Evolutionary conservation across 2,329 filamentous ascomycete species (phyloP).

Genomic region (Balansia obtecta): DNA sequence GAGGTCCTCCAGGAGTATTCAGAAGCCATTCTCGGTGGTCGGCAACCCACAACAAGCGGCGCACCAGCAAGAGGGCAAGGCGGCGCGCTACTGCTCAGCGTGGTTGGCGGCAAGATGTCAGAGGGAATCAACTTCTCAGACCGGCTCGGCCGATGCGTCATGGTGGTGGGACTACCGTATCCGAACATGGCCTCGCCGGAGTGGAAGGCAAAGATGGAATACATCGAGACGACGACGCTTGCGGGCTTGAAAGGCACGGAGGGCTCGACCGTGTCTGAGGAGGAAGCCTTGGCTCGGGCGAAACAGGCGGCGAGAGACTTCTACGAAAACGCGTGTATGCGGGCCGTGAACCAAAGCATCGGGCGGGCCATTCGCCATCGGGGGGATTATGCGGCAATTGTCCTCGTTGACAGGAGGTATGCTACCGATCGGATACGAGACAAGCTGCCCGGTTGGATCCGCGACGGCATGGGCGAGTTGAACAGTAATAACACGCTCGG

Average conservation of each 20-base stretch:
- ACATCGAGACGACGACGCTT: conserved; percentile 55
- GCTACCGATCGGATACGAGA: conserved; percentile 55
- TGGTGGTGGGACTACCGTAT: conserved; percentile 87
- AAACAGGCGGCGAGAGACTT: conserved; percentile 60
- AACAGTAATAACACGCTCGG: conserved; percentile 28
- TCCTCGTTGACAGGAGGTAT: conserved; percentile 75
- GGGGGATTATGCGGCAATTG: conserved; percentile 80
- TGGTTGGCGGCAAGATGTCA: conserved; percentile 88
- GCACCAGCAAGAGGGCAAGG: conserved; percentile 11
- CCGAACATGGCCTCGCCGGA: conserved; percentile 82
- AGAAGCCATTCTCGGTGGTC: conserved; percentile 43
- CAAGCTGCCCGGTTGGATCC: conserved; percentile 88
- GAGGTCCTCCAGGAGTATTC: conserved; percentile 64
- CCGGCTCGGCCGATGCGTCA: conserved; percentile 71
- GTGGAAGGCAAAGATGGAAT: conserved; percentile 85
- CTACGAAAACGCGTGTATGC: conserved; percentile 93
- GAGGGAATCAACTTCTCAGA: conserved; percentile 99
- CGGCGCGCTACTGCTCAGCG: conserved; percentile 75
- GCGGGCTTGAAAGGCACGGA: conserved; percentile 19
- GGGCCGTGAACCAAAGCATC: conserved; percentile 93
- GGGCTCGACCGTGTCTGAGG: conserved; percentile 10
- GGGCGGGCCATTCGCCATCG: conserved; percentile 82
- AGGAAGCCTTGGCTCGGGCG: conserved; percentile 18
- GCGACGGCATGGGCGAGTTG: conserved; percentile 47
- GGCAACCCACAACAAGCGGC: background rate